Conservation (phyloP, 768 basidiomycete genomes). For the Auricularia cornea region DNA sequence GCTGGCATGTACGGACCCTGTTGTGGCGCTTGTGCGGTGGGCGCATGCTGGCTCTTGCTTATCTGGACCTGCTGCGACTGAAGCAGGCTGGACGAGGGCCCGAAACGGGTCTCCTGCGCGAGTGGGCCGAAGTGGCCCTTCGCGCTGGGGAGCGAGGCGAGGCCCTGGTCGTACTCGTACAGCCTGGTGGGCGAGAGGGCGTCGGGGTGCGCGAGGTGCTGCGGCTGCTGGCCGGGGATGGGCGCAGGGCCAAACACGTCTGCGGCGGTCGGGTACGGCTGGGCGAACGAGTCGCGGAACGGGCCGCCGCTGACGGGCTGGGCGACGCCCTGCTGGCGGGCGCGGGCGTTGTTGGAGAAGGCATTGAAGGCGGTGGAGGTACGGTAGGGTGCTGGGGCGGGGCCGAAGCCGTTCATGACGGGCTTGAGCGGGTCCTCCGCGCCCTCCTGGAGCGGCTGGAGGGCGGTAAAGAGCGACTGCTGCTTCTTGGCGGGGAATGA, state of each 20-base stretch:
- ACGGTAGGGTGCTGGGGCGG: background rate
- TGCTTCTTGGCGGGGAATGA: background rate
- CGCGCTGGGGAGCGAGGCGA: background rate
- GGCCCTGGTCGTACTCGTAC: constrained; percentile 1
- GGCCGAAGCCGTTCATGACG: background rate
- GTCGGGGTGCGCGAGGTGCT: background rate
- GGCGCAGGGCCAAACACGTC: constrained; percentile 8
- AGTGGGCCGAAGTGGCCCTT: background rate
- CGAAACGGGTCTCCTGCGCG: background rate
- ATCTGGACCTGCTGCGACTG: constrained; percentile 9
- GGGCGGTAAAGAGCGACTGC: background rate
- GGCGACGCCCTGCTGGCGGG: constrained; percentile 5
- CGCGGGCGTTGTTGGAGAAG: constrained; percentile 19
- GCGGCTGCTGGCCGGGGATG: background rate
- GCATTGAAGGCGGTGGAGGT: constrained; percentile 1
- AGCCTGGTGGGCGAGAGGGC: background rate
- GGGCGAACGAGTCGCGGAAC: constrained; percentile 1
- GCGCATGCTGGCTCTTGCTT: background rate
- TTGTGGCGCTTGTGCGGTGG: constrained; percentile 18
- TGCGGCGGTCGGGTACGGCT: constrained; percentile 6
- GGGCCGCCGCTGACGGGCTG: constrained; percentile 1
- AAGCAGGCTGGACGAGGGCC: constrained; percentile 6
- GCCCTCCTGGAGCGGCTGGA: constrained; percentile 10
- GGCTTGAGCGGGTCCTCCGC: constrained; percentile 21
- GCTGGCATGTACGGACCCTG: constrained; percentile 19